Evolutionary conservation across 73 alveolate genomes (phyloP), one percentile per base, ranked within the genome.

Genomic region (Paramecium caudatum): DNA sequence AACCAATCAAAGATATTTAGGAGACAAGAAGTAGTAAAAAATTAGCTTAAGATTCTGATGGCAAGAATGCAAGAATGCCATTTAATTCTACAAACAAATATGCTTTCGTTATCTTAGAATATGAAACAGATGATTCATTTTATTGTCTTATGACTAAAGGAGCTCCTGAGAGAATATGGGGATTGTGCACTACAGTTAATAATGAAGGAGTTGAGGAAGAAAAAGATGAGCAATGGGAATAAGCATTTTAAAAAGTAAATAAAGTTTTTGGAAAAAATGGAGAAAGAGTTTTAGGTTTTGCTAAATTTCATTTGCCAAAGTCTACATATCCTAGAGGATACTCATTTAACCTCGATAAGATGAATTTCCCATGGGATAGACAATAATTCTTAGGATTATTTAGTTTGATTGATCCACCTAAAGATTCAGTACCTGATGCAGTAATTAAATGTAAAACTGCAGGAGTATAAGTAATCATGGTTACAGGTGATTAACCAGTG

Each of bases 381-480:
- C 30, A 94, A 33, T 93, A 97, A 7, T 95, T 97, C 47, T 94
- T 95, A 17, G 99, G 99, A 1, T 83, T 96, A 46, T 93, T 96
- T 23, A 94, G 99, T 1, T 91, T 97, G 68, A 96, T 96, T 81
- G 99, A 97, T 82, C 99, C 99, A 10, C 99, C 99, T 30, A 95
- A 98, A 90, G 94, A 88, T 32, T 91, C 97, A 17, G 99, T 97
- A 0, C 95, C 93, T 47, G 82, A 78, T 62, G 82, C 99, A 0
- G 96, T 97, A 9, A 61, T 91, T 39, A 95, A 91, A 90, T 96
- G 99, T 65, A 94, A 95, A 61, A 46, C 92, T 6, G 99, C 99
- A 50, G 99, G 99, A 45, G 95, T 97, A 27, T 95, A 97, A 91
- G 99, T 97, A 33, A 96, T 97, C 61, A 97, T 97, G 99, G 99